Percentiles rank a stretch among this genome's conserved stretches.
phyloP scores from a whole-genome alignment of 768 basidiomycete genomes.

The Hypholoma sublateritium region DNA sequence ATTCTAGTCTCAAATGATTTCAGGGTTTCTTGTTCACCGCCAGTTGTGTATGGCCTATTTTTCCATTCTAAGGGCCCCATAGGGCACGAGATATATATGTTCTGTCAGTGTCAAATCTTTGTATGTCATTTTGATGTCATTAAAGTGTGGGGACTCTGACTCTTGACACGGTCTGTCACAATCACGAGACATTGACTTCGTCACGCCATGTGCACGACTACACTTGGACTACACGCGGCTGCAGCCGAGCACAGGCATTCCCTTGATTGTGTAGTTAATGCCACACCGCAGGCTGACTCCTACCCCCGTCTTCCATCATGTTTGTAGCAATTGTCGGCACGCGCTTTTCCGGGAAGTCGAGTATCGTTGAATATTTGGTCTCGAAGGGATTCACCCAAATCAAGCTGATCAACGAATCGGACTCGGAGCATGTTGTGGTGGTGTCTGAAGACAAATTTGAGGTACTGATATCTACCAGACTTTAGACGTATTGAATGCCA shows the following conservation, averaged over 20 bases:
- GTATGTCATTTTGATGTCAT: no score
- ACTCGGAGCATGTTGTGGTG: constrained; percentile 8
- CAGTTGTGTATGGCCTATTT: neutral
- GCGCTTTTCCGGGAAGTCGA: constrained; percentile 58
- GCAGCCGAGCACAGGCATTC: no score
- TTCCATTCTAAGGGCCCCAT: neutral
- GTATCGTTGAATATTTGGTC: constrained; percentile 59
- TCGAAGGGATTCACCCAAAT: constrained; percentile 58
- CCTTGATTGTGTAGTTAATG: neutral
- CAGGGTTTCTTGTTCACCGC: neutral
- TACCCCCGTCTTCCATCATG: constrained; percentile 35
- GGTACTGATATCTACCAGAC: constrained; percentile 4
- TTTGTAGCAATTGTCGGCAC: constrained; percentile 71
- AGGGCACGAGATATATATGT: no score
- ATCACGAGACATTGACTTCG: neutral
- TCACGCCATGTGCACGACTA: no score
- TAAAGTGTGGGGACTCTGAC: no score
- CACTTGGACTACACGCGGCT: no score
- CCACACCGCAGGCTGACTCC: neutral
- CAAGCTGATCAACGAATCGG: constrained; percentile 32
- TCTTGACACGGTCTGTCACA: neutral
- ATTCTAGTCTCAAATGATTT: neutral
- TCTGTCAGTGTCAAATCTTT: no score
- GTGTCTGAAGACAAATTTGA: constrained; percentile 19
- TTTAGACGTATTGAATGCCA: neutral